These are phyloP conservation scores for Diaporthe capsici DNA, from an alignment of 2,329 filamentous ascomycete species.

Conservation along the genomic window DNA sequence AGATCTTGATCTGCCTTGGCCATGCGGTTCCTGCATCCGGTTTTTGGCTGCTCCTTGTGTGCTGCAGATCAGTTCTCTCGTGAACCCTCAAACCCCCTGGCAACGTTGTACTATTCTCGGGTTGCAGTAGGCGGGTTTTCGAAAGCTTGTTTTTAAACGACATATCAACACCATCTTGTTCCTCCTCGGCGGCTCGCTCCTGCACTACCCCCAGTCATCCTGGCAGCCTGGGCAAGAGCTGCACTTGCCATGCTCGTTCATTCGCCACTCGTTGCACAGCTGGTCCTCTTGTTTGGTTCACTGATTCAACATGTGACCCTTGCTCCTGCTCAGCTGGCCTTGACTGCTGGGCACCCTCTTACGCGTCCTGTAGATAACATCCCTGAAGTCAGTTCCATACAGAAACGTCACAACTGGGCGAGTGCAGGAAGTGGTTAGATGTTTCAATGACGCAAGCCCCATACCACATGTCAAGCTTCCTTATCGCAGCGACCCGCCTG, in stretches of 20 bases:
- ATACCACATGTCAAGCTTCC: background rate
- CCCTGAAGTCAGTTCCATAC: background rate
- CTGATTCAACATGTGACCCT: slow-evolving; percentile 26
- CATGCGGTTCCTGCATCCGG: slow-evolving; percentile 31
- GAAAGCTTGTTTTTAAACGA: slow-evolving; percentile 36
- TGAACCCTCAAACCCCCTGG: background rate
- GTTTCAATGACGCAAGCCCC: slow-evolving; percentile 16
- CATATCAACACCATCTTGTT: background rate
- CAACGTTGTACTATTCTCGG: slow-evolving; percentile 1
- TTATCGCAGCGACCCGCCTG: background rate
- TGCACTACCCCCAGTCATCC: background rate
- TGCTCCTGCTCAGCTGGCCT: slow-evolving; percentile 6
- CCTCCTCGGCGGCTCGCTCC: background rate
- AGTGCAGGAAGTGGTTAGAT: background rate
- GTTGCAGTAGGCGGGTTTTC: slow-evolving; percentile 24
- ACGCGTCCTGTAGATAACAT: background rate
- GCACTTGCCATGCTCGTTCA: slow-evolving; percentile 1
- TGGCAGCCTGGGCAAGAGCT: too few relatives aligned
- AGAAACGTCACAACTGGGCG: background rate
- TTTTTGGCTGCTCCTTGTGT: background rate
- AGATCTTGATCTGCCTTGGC: slow-evolving; percentile 31
- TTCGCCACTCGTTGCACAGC: slow-evolving; percentile 31
- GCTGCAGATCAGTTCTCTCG: slow-evolving; percentile 5
- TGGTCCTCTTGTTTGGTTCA: slow-evolving; percentile 20
- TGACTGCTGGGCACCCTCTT: slow-evolving; percentile 1